phyloP scores from a whole-genome alignment of 352 stramenopile genomes.

The Pythium rhizo-oryzae region DNA sequence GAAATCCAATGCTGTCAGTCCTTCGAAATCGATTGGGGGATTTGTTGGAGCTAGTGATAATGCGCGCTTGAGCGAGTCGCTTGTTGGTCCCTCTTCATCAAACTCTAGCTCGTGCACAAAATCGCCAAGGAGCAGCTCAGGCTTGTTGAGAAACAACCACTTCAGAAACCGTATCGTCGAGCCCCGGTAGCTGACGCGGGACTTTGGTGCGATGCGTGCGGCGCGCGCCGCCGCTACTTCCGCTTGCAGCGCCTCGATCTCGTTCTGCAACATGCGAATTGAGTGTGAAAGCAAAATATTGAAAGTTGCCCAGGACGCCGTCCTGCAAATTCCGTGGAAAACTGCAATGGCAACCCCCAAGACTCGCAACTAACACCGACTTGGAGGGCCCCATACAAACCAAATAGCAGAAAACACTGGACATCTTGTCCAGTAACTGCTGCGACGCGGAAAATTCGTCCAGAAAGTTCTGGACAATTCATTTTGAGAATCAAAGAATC shows the following conservation, averaged over 20 bases:
- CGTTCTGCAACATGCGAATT: background rate
- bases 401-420: slow-evolving; percentile 10
- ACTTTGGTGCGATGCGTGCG: slow-evolving; percentile 6
- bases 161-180: slow-evolving; percentile 4
- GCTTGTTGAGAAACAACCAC: slow-evolving; percentile 17
- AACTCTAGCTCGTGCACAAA: slow-evolving; percentile 7
- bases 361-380: background rate
- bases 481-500: too few relatives aligned
- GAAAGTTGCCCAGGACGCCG: slow-evolving; percentile 10
- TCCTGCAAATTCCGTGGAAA: background rate
- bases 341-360: background rate
- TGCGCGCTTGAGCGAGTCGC: slow-evolving; percentile 4
- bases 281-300: slow-evolving; percentile 1
- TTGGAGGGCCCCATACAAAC: background rate
- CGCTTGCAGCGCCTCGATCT: background rate
- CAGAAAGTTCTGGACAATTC: slow-evolving; percentile 8
- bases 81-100: slow-evolving; percentile 7
- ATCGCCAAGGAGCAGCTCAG: background rate
- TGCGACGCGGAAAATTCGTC: background rate
- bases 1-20: slow-evolving; percentile 12
- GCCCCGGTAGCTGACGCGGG: slow-evolving; percentile 6
- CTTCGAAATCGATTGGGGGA: slow-evolving; percentile 12
- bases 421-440: slow-evolving; percentile 1
- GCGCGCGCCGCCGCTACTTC: background rate
- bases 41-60: slow-evolving; percentile 2